Percentiles rank a stretch among this genome's conserved stretches.
These are phyloP conservation scores for Boletus rubropictus DNA, from an alignment of 768 basidiomycete species.

Conservation along the genomic window DNA sequence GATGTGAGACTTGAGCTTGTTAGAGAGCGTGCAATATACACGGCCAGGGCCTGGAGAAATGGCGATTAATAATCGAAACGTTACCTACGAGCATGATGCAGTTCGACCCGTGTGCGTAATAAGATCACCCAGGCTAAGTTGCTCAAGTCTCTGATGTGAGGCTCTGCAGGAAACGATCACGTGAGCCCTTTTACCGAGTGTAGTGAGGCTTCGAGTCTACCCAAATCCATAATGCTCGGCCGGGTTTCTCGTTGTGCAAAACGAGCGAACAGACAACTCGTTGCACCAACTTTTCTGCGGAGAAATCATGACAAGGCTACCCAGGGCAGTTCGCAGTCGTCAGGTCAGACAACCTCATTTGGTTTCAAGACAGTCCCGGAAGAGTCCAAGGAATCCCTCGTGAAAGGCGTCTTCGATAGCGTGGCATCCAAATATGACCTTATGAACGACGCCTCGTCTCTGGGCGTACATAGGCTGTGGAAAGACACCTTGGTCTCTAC, in stretches of 20 bases:
- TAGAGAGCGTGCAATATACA: neutral
- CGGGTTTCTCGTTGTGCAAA: slow-evolving; percentile 14
- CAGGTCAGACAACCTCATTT: slow-evolving; percentile 68
- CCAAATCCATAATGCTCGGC: slow-evolving; percentile 11
- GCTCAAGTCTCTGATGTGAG: neutral
- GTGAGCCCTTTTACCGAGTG: neutral
- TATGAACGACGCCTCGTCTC: slow-evolving; percentile 99
- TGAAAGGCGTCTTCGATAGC: slow-evolving; percentile 90
- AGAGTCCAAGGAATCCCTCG: slow-evolving; percentile 81
- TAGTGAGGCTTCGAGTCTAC: neutral
- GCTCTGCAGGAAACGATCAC: neutral
- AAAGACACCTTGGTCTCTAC: slow-evolving; percentile 83
- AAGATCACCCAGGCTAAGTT: neutral
- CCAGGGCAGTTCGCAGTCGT: slow-evolving; percentile 8
- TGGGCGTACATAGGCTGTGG: slow-evolving; percentile 96
- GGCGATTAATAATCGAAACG: neutral
- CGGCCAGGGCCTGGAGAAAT: neutral
- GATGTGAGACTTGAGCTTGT: neutral
- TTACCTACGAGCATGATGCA: neutral
- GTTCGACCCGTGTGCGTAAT: neutral
- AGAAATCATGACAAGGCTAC: slow-evolving; percentile 20
- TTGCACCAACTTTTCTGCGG: slow-evolving; percentile 13
- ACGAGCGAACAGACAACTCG: slow-evolving; percentile 8
- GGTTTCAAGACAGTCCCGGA: slow-evolving; percentile 89
- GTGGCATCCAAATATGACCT: slow-evolving; percentile 94